Percentiles rank a stretch among this genome's conserved stretches.
Conservation (phyloP, 2,329 filamentous ascomycete species). For the Aspergillus neotritici region DNA sequence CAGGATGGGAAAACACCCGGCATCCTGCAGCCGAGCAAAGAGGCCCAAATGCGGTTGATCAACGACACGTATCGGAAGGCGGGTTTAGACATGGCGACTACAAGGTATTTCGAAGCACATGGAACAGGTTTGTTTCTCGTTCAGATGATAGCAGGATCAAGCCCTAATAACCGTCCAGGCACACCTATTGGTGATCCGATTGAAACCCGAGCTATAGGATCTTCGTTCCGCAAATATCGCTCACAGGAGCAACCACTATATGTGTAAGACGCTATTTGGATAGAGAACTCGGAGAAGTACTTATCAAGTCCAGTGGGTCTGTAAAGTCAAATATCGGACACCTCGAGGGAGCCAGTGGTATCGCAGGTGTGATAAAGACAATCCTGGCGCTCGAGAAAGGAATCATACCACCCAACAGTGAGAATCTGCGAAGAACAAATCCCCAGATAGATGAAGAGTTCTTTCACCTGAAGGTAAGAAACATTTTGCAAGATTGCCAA, state of each 20-base stretch:
- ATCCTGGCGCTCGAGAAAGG: slow-evolving; percentile 40
- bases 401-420: slow-evolving; percentile 39
- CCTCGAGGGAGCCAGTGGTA: slow-evolving; percentile 31
- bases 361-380: slow-evolving; percentile 39
- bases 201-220: slow-evolving; percentile 11
- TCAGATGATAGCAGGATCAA: neutral
- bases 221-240: slow-evolving; percentile 5
- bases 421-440: slow-evolving; percentile 11
- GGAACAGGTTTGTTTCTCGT: slow-evolving; percentile 28
- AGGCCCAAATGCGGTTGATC: slow-evolving; percentile 18
- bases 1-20: slow-evolving; percentile 21
- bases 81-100: slow-evolving; percentile 15
- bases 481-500: neutral
- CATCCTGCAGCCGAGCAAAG: neutral
- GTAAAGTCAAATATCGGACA: slow-evolving; percentile 17
- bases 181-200: slow-evolving; percentile 24
- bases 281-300: neutral
- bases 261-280: neutral
- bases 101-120: slow-evolving; percentile 36
- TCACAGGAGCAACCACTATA: slow-evolving; percentile 2
- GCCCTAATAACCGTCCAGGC: slow-evolving; percentile 25
- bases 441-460: neutral
- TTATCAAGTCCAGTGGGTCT: neutral
- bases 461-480: slow-evolving; percentile 2
- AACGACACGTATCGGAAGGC: slow-evolving; percentile 32